These are phyloP conservation scores for Dothiorella sarmentorum DNA, from an alignment of 2,329 filamentous ascomycete genomes.

Conservation along the genomic window DNA sequence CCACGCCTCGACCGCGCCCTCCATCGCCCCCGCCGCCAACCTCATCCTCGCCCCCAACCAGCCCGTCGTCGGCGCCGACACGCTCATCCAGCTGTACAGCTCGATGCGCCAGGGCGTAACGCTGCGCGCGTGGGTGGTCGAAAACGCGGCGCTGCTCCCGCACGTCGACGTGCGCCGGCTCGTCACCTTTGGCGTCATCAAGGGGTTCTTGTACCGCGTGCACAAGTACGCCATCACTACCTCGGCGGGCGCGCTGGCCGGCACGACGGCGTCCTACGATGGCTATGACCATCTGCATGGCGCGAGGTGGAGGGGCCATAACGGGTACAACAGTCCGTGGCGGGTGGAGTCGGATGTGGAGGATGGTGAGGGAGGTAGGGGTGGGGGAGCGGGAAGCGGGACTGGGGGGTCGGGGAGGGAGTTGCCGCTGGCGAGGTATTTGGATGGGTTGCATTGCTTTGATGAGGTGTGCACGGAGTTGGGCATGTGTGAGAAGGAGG, in stretches of 20 bases:
- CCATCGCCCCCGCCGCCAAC: conserved; percentile 15
- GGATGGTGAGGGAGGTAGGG: not conserved
- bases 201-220: conserved; percentile 87
- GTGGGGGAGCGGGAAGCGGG: conserved; percentile 20
- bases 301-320: conserved; percentile 27
- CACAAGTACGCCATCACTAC: conserved; percentile 75
- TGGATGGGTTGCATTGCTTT: conserved; percentile 72
- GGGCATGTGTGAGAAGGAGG: conserved; percentile 65
- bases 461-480: conserved; percentile 80
- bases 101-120: conserved; percentile 78
- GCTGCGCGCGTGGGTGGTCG: conserved; percentile 81
- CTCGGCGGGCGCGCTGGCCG: conserved; percentile 35
- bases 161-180: conserved; percentile 86
- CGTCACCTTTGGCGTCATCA: conserved; percentile 94
- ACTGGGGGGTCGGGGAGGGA: conserved; percentile 18
- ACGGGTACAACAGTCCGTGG: conserved; percentile 4
- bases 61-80: conserved; percentile 28
- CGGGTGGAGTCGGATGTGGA: conserved; percentile 13
- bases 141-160: conserved; percentile 67
- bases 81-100: conserved; percentile 77
- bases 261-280: conserved; percentile 40
- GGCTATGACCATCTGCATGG: conserved; percentile 15
- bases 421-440: conserved; percentile 59
- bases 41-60: conserved; percentile 15
- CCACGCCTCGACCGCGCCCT: conserved; percentile 5